Evolutionary conservation across 2,329 filamentous ascomycete species (phyloP).

Genomic region (Fonsecaea multimorphosa): DNA sequence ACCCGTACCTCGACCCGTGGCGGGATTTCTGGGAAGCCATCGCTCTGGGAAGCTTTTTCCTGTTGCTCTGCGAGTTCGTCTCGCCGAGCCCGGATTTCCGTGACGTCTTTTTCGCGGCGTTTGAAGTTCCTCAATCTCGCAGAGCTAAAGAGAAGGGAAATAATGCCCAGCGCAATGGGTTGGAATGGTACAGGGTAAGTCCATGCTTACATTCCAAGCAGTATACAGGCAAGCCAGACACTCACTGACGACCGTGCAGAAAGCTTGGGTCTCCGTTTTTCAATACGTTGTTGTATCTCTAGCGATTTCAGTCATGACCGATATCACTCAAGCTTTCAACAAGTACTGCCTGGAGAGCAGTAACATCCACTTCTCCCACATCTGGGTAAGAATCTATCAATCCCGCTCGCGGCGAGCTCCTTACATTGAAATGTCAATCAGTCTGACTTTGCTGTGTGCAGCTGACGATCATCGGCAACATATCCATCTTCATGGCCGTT

Average conservation of each 20-base stretch:
- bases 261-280: conserved; percentile 48
- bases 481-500: conserved; percentile 40
- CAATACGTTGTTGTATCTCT: conserved; percentile 49
- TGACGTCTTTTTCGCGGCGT: conserved; percentile 47
- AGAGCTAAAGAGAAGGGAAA: conserved; percentile 39
- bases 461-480: conserved; percentile 26
- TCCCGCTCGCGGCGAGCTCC: background rate
- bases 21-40: conserved; percentile 50
- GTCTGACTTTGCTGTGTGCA: conserved; percentile 3
- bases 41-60: conserved; percentile 53
- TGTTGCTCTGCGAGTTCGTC: conserved; percentile 54
- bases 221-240: background rate
- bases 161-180: conserved; percentile 38
- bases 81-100: conserved; percentile 45
- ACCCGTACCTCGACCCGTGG: conserved; percentile 51
- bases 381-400: conserved; percentile 43
- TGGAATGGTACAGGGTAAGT: conserved; percentile 42
- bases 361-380: conserved; percentile 45
- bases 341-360: conserved; percentile 45
- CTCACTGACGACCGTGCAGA: conserved; percentile 25
- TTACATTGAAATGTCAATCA: background rate
- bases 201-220: background rate
- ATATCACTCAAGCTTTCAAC: conserved; percentile 43
- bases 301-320: conserved; percentile 40
- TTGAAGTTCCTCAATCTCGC: conserved; percentile 41